phyloP scores from a whole-genome alignment of 2,329 filamentous ascomycete genomes.

The Aspergillus alliaceus region DNA sequence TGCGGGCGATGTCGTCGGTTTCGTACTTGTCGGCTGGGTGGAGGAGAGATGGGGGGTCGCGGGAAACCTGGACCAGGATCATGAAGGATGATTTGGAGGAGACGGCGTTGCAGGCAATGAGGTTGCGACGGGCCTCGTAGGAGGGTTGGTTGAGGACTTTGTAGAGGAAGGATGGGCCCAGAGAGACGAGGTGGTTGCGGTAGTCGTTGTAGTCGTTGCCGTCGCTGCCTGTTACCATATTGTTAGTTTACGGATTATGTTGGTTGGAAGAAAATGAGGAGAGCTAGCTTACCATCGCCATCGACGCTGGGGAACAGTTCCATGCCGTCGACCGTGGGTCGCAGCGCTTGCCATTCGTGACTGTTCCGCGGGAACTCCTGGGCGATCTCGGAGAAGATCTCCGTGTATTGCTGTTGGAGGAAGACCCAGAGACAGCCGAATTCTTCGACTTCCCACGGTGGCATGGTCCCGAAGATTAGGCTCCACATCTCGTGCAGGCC shows the following conservation, averaged over 20 bases:
- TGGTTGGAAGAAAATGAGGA: too few relatives aligned
- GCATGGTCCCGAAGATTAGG: slow-evolving; percentile 15
- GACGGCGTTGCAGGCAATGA: slow-evolving; percentile 14
- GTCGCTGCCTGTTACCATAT: neutral
- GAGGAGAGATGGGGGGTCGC: slow-evolving; percentile 1
- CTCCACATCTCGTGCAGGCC: slow-evolving; percentile 15
- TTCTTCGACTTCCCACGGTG: slow-evolving; percentile 19
- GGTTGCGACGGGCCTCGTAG: slow-evolving; percentile 7
- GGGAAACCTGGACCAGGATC: slow-evolving; percentile 11
- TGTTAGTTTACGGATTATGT: neutral
- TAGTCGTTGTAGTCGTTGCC: slow-evolving; percentile 14
- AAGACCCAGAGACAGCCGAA: slow-evolving; percentile 16
- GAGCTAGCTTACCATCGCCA: slow-evolving; percentile 12
- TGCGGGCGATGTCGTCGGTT: neutral
- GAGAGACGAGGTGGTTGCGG: slow-evolving; percentile 17
- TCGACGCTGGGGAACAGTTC: slow-evolving; percentile 10
- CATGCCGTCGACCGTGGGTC: slow-evolving; percentile 9
- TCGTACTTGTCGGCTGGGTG: slow-evolving; percentile 9
- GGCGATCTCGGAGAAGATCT: slow-evolving; percentile 11
- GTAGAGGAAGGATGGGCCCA: slow-evolving; percentile 14
- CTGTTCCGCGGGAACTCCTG: slow-evolving; percentile 13
- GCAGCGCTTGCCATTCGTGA: slow-evolving; percentile 12
- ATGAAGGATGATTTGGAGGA: slow-evolving; percentile 16
- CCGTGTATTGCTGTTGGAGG: slow-evolving; percentile 11
- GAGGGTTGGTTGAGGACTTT: slow-evolving; percentile 9